Base-by-base conservation (phyloP, 108 stramenopile genomes). In the Cyclostephanos tholiformis region DNA sequence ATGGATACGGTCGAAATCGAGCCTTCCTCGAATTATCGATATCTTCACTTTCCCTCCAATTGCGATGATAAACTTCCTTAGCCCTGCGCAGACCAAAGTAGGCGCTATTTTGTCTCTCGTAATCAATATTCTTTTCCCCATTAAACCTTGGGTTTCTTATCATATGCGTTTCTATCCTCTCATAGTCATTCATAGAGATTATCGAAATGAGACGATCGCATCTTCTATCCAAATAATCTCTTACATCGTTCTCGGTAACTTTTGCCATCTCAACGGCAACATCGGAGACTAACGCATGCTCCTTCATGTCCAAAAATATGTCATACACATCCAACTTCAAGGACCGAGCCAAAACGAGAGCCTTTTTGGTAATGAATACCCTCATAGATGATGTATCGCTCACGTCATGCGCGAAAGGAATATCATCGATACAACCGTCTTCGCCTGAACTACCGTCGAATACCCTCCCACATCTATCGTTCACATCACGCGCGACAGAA, bases 271-370 rank as follows among this genome's bases (percentile, higher is more conserved):
- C 61, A 62, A 38, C 36, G 38, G 39, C 38, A 20, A 22, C 20
- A 23, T 38, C 38, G 7, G 23, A 10, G n/a, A 0, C 38, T 0
- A 44, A 36, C 19, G 39, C 19, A 62, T 39, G 44, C 16, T 16
- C 30, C 61, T 36, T 62, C 36, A 41, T 62, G 61, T n/a, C 22
- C 36, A 10, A 17, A 30, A 62, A 71, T 2, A 71, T 60, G 23
- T 71, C 69, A 48, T 49, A 61, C 16, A 71, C 46, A 32, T 71
- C 69, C n/a, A 71, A 48, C 26, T 71, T 46, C 44, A 71, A 48
- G 7, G 69, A 60, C 22, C 69, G 69, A 60, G 69, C 69, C 44
- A 71, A 60, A 22, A 27, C 59, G 48, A 71, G 69, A 32, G 69
- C 69, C 43, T 59, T 44, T 19, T 71, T 58, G 4, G 69, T 71